phyloP scores from a whole-genome alignment of 2,329 filamentous ascomycete species.

The Beauveria sp. region DNA sequence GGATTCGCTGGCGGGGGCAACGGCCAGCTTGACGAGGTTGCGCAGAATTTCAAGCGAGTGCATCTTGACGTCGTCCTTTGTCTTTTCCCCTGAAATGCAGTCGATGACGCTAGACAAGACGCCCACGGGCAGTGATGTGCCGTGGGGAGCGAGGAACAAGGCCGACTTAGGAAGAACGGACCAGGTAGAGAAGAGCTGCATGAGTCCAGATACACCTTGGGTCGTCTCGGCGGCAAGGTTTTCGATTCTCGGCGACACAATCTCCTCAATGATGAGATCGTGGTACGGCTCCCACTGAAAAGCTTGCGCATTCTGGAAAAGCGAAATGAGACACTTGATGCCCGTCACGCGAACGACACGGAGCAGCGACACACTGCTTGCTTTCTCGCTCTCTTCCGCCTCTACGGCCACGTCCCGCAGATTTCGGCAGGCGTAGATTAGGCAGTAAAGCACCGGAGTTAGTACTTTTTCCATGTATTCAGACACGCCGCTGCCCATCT shows the following conservation, averaged over 20 bases:
- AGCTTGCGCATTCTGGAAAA: slow-evolving; percentile 66
- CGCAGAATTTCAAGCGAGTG: slow-evolving; percentile 72
- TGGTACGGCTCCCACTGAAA: slow-evolving; percentile 69
- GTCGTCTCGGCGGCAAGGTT: slow-evolving; percentile 79
- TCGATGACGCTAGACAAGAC: slow-evolving; percentile 66
- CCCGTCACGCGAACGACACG: slow-evolving; percentile 61
- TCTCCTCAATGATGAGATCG: slow-evolving; percentile 60
- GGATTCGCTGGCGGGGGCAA: slow-evolving; percentile 44
- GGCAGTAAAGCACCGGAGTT: slow-evolving; percentile 73
- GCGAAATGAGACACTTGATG: slow-evolving; percentile 72
- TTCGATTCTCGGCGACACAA: slow-evolving; percentile 68
- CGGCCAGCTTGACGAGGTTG: slow-evolving; percentile 56
- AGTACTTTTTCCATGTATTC: slow-evolving; percentile 63
- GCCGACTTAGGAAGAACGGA: slow-evolving; percentile 59
- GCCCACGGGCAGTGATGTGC: slow-evolving; percentile 41
- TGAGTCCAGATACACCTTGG: slow-evolving; percentile 76
- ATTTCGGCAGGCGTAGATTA: slow-evolving; percentile 60
- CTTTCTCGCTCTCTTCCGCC: slow-evolving; percentile 30
- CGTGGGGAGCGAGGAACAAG: slow-evolving; percentile 50
- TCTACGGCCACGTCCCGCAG: slow-evolving; percentile 36
- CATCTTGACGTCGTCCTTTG: slow-evolving; percentile 79
- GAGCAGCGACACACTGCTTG: slow-evolving; percentile 48
- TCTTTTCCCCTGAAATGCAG: slow-evolving; percentile 62
- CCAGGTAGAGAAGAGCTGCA: slow-evolving; percentile 78
- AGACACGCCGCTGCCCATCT: slow-evolving; percentile 66